Conservation (phyloP, 345 rosid genomes). For the Draba incana region DNA sequence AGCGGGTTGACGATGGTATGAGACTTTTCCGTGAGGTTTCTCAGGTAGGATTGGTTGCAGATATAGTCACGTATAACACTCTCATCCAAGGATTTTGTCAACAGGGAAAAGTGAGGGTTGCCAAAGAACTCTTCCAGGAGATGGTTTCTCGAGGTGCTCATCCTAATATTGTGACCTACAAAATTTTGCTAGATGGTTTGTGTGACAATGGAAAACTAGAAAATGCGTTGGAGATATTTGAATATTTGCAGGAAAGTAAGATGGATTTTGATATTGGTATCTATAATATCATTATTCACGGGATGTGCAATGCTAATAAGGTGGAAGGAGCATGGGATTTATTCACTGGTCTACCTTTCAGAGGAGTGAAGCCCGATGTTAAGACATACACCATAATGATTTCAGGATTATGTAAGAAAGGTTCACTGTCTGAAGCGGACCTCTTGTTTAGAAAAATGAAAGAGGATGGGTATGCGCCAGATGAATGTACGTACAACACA, state of each 20-base stretch:
- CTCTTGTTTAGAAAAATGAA: too few relatives aligned
- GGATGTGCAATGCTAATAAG: slow-evolving; percentile 38
- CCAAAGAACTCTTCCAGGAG: slow-evolving; percentile 14
- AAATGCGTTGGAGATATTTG: slow-evolving; percentile 1
- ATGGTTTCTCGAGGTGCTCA: neutral
- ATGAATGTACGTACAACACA: too few relatives aligned
- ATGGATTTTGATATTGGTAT: slow-evolving; percentile 9
- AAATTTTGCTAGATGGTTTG: slow-evolving; percentile 12
- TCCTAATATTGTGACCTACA: slow-evolving; percentile 1
- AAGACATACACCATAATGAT: slow-evolving; percentile 32
- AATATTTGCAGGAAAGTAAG: neutral
- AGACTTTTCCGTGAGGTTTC: slow-evolving; percentile 7
- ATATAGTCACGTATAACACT: slow-evolving; percentile 20
- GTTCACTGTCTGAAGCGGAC: too few relatives aligned
- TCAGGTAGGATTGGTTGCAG: neutral
- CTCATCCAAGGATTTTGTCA: slow-evolving; percentile 13
- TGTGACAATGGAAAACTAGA: slow-evolving; percentile 25
- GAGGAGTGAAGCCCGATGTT: slow-evolving; percentile 39
- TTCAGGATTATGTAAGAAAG: slow-evolving; percentile 26
- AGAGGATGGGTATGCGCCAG: too few relatives aligned
- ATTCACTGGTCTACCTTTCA: slow-evolving; percentile 13
- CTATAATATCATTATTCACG: slow-evolving; percentile 12
- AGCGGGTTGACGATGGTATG: slow-evolving; percentile 2
- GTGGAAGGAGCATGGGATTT: slow-evolving; percentile 29
- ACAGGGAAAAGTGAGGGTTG: neutral